Conservation (phyloP, 768 basidiomycete species). For the Mycena floridula region DNA sequence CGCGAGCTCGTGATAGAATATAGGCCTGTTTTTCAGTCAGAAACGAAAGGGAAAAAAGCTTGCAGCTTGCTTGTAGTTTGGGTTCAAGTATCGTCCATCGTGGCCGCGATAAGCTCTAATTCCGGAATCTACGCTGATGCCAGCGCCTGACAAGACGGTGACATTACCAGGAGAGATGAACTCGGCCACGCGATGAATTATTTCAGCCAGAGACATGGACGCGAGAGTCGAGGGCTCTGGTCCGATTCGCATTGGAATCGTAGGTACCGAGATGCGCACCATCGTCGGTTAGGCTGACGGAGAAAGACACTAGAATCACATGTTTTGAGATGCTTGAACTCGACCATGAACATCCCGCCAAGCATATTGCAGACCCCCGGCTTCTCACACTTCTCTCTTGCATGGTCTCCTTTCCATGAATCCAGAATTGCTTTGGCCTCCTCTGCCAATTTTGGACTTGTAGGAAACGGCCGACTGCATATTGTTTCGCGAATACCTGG, state of each 20-base stretch:
- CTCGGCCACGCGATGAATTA: slow-evolving; percentile 51
- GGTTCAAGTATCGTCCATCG: slow-evolving; percentile 85
- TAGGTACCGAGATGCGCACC: slow-evolving; percentile 20
- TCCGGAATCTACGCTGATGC: slow-evolving; percentile 92
- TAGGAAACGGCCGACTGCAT: slow-evolving; percentile 91
- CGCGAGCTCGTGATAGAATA: slow-evolving; percentile 80
- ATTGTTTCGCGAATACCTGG: slow-evolving; percentile 47
- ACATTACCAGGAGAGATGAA: slow-evolving; percentile 72
- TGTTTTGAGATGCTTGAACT: not conserved
- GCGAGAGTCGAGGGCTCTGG: too few species aligned
- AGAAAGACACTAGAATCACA: too few species aligned
- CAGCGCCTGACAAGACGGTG: slow-evolving; percentile 81
- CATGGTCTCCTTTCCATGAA: slow-evolving; percentile 85
- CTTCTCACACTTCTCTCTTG: slow-evolving; percentile 75
- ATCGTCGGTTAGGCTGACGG: too few species aligned
- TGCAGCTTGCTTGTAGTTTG: slow-evolving; percentile 70
- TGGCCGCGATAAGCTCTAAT: slow-evolving; percentile 89
- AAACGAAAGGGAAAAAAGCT: not conserved
- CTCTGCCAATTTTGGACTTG: slow-evolving; percentile 89
- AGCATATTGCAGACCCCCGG: slow-evolving; percentile 66
- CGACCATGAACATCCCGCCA: slow-evolving; percentile 35
- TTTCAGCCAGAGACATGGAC: slow-evolving; percentile 28
- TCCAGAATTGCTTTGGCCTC: slow-evolving; percentile 73
- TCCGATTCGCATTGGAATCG: slow-evolving; percentile 72
- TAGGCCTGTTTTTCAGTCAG: slow-evolving; percentile 34